Conservation (phyloP, 257 asterid genomes). For the Solanum chiquidenum region DNA sequence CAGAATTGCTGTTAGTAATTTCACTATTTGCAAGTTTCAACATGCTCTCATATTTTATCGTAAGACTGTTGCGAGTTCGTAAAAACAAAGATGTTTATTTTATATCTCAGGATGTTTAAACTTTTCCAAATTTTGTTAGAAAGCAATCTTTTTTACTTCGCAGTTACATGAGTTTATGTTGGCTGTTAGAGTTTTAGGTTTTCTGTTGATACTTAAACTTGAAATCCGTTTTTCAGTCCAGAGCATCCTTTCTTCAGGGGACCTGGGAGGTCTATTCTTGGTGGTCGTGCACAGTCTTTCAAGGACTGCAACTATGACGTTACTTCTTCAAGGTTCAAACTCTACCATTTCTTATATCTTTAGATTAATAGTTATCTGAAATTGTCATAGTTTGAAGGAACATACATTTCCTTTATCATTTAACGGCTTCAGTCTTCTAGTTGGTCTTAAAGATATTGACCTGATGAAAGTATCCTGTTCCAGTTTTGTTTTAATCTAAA, state of each 20-base stretch:
- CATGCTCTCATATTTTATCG: not conserved
- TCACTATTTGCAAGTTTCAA: not conserved
- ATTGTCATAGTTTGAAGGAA: not conserved
- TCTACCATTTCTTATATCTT: constrained; percentile 2
- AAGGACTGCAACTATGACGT: constrained; percentile 45
- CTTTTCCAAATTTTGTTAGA: not conserved
- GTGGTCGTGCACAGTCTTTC: constrained; percentile 48
- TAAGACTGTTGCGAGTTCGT: not conserved
- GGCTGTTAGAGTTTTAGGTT: not conserved
- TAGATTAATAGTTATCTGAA: not conserved
- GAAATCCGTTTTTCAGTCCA: constrained; percentile 40
- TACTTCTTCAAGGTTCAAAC: constrained; percentile 56
- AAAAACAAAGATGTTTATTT: not conserved
- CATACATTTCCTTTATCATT: not conserved
- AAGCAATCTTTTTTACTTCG: not conserved
- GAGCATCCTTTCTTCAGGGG: constrained; percentile 72
- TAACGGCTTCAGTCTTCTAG: not conserved
- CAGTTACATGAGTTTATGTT: not conserved
- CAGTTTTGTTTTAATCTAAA: not conserved
- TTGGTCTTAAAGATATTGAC: not conserved
- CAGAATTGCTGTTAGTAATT: not conserved
- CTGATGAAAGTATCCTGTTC: not conserved
- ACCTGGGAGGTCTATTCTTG: constrained; percentile 84
- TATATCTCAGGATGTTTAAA: not conserved
- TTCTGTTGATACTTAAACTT: not conserved